phyloP scores from a whole-genome alignment of 2,329 filamentous ascomycete genomes.

The Xylariaceae sp. region DNA sequence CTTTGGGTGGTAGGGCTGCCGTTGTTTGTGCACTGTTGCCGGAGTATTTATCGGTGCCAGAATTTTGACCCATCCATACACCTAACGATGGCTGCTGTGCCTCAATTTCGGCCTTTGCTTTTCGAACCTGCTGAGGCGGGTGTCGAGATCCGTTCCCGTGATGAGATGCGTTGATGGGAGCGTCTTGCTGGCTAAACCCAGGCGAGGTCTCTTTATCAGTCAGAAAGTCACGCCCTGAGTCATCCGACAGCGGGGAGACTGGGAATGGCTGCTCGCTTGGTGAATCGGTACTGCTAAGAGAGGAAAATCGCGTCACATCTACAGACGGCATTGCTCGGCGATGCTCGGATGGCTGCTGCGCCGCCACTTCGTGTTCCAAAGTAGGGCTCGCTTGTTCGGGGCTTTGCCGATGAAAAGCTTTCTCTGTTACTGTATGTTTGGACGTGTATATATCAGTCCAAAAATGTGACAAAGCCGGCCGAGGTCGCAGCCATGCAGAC shows the following conservation, averaged over 20 bases:
- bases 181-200: too few relatives aligned
- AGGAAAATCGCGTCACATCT: background rate
- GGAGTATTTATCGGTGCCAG: too few relatives aligned
- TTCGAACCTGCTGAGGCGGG: too few relatives aligned
- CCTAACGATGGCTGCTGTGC: constrained; percentile 1
- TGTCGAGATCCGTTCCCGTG: too few relatives aligned
- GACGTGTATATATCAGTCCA: background rate
- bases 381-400: background rate
- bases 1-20: background rate
- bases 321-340: background rate
- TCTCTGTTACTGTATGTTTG: background rate
- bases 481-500: background rate
- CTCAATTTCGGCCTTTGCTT: too few relatives aligned
- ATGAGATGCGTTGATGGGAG: too few relatives aligned
- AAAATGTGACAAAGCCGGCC: background rate
- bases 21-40: too few relatives aligned
- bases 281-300: background rate
- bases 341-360: background rate
- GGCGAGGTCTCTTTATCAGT: background rate
- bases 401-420: background rate
- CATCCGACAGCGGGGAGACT: constrained; percentile 12
- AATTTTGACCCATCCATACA: background rate
- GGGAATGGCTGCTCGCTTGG: constrained; percentile 5
- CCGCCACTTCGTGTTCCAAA: background rate
- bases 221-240: background rate